phyloP scores from a whole-genome alignment of 1,139 yeast species.

The Hansenula lynferdii region DNA sequence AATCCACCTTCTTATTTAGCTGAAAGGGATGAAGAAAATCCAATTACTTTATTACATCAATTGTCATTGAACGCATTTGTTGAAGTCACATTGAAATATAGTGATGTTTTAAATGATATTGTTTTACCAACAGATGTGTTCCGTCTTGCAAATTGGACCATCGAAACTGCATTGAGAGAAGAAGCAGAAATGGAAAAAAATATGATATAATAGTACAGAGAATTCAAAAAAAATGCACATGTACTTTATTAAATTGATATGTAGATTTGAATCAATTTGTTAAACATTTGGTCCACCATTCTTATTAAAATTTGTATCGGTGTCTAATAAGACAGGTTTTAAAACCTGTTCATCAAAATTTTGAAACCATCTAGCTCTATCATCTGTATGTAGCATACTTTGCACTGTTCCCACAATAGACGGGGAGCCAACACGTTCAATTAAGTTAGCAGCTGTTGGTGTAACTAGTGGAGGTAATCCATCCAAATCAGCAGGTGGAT shows the following conservation, averaged over 20 bases:
- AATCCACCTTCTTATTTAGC: slow-evolving; percentile 25
- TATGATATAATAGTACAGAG: no score
- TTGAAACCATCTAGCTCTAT: slow-evolving; percentile 77
- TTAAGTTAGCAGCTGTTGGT: slow-evolving; percentile 5
- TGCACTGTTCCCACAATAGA: slow-evolving; percentile 18
- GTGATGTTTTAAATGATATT: slow-evolving; percentile 57
- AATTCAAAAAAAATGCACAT: no score
- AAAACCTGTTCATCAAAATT: slow-evolving; percentile 92
- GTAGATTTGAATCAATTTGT: no score
- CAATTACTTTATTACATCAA: slow-evolving; percentile 54
- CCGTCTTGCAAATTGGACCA: slow-evolving; percentile 66
- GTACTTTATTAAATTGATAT: no score
- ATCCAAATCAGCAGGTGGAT: slow-evolving; percentile 18
- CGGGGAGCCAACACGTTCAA: slow-evolving; percentile 3
- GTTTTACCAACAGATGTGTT: slow-evolving; percentile 57
- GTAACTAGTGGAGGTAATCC: slow-evolving; percentile 23
- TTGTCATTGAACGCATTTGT: slow-evolving; percentile 59
- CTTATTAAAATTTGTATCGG: slow-evolving; percentile 9
- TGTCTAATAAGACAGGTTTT: slow-evolving; percentile 88
- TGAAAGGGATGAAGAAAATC: slow-evolving; percentile 29
- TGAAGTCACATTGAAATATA: slow-evolving; percentile 58
- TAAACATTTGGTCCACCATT: slow-evolving; percentile 4
- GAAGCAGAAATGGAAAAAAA: slow-evolving; percentile 11
- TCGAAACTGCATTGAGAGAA: slow-evolving; percentile 50
- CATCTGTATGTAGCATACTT: slow-evolving; percentile 22